Evolutionary conservation across 1,139 yeast species (phyloP).

Genomic region (Yamadazyma jaroonii): DNA sequence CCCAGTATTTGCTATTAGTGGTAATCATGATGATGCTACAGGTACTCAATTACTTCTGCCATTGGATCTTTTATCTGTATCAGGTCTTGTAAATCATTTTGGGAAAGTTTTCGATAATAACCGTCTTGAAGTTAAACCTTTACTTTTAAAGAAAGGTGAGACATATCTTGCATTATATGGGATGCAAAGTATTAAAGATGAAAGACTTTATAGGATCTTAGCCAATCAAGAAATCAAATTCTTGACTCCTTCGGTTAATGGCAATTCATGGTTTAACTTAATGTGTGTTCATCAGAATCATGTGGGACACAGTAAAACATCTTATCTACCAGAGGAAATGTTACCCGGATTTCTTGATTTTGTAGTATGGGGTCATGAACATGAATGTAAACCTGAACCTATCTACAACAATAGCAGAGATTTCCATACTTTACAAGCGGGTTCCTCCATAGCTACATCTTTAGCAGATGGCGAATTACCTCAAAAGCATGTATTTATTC

Average conservation of each 20-base stretch:
- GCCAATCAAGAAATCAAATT: slow-evolving; percentile 79
- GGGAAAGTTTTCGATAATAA: slow-evolving; percentile 82
- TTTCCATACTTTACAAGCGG: slow-evolving; percentile 86
- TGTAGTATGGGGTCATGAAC: slow-evolving; percentile 97
- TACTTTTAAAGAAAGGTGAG: slow-evolving; percentile 75
- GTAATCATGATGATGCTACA: slow-evolving; percentile 96
- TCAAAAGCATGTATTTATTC: slow-evolving; percentile 68
- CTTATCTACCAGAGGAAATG: slow-evolving; percentile 80
- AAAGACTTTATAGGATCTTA: slow-evolving; percentile 78
- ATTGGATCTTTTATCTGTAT: slow-evolving; percentile 74
- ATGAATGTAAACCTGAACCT: slow-evolving; percentile 82
- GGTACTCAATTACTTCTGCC: slow-evolving; percentile 88
- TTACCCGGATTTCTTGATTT: slow-evolving; percentile 80
- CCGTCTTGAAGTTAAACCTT: slow-evolving; percentile 70
- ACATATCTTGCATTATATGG: slow-evolving; percentile 89
- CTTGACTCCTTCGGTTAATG: slow-evolving; percentile 60
- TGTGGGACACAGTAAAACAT: slow-evolving; percentile 74
- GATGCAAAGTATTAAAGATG: slow-evolving; percentile 84
- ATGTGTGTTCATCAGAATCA: slow-evolving; percentile 93
- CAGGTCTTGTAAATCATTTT: slow-evolving; percentile 86
- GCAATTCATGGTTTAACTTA: slow-evolving; percentile 76
- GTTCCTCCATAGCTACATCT: slow-evolving; percentile 92
- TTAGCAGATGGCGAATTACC: slow-evolving; percentile 81
- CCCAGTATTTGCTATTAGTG: slow-evolving; percentile 94
- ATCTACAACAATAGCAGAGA: slow-evolving; percentile 62